Evolutionary conservation across 768 basidiomycete species (phyloP).

Genomic region (Lactarius sp.): DNA sequence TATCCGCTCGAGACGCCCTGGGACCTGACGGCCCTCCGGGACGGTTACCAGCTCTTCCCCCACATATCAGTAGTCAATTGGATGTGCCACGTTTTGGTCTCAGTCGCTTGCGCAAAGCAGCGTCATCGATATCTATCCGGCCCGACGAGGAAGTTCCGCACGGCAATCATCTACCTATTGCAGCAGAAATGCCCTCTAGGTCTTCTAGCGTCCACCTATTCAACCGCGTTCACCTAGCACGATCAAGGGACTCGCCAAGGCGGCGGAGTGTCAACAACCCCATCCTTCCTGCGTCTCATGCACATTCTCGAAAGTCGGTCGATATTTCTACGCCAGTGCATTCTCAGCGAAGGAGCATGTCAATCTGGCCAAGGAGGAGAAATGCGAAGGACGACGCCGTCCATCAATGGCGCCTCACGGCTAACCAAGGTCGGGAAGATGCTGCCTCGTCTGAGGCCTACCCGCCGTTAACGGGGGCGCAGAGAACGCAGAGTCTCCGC

Average conservation of each 20-base stretch:
- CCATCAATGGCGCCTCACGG: not conserved
- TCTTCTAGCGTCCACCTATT: not conserved
- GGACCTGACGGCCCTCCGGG: not conserved
- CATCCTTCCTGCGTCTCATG: not conserved
- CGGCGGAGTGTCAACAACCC: constrained; percentile 11
- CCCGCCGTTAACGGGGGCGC: constrained; percentile 31
- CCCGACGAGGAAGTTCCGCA: not conserved
- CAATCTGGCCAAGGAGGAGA: constrained; percentile 29
- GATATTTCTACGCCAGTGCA: not conserved
- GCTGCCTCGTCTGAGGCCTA: not conserved
- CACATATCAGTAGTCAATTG: not conserved
- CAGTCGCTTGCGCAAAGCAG: not conserved
- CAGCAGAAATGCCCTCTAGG: constrained; percentile 17
- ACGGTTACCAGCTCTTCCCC: not conserved
- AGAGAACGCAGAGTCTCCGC: constrained; percentile 40
- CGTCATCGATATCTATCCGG: not conserved
- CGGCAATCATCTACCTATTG: not conserved
- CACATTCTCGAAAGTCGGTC: not conserved
- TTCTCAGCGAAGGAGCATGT: constrained; percentile 31
- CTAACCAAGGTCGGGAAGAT: constrained; percentile 8
- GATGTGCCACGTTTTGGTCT: constrained; percentile 5
- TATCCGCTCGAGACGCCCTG: not conserved
- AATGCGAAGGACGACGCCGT: constrained; percentile 1
- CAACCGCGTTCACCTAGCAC: not conserved
- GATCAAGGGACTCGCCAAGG: constrained; percentile 7